These are phyloP conservation scores for Colletotrichum eleusines DNA, from an alignment of 2,329 filamentous ascomycete species.

Conservation along the genomic window DNA sequence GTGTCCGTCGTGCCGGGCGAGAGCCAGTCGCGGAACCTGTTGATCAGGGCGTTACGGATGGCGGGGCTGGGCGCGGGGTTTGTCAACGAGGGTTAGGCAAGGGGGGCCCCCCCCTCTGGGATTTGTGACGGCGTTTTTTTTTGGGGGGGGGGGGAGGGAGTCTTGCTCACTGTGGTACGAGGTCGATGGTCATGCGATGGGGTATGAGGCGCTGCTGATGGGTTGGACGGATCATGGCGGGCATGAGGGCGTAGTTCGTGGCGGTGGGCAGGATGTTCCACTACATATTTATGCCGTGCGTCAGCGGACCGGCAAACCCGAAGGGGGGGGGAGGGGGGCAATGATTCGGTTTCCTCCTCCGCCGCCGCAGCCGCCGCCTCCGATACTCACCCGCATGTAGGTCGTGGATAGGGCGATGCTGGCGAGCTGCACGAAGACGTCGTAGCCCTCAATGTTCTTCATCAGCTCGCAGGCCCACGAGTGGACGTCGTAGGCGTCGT, in stretches of 20 bases:
- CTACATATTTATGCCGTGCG: neutral
- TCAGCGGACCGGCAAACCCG: neutral
- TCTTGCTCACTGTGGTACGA: slow-evolving; percentile 26
- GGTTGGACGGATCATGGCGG: slow-evolving; percentile 33
- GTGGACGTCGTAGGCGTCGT: slow-evolving; percentile 26
- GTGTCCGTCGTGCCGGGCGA: slow-evolving; percentile 32
- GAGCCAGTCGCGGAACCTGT: slow-evolving; percentile 32
- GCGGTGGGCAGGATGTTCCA: slow-evolving; percentile 35
- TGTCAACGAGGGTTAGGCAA: too few relatives aligned
- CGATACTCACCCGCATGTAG: slow-evolving; percentile 24
- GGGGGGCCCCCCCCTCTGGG: too few relatives aligned
- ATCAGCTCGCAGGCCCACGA: slow-evolving; percentile 32
- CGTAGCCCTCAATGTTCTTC: slow-evolving; percentile 29
- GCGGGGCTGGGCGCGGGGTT: slow-evolving; percentile 28
- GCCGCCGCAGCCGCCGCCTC: too few relatives aligned
- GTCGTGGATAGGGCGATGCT: slow-evolving; percentile 13
- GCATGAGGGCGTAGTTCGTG: slow-evolving; percentile 30
- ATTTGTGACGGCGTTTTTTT: too few relatives aligned
- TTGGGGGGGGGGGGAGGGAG: neutral
- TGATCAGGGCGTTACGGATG: slow-evolving; percentile 31
- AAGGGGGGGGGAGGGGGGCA: too few relatives aligned
- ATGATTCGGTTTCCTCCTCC: too few relatives aligned
- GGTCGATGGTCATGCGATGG: slow-evolving; percentile 34
- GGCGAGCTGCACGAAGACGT: slow-evolving; percentile 29
- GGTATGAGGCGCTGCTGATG: slow-evolving; percentile 25